A percentile compares a stretch with the other conserved stretches of the same genome.
Evolutionary conservation across 768 basidiomycete species (phyloP).

Genomic region (Leccinum disarticulatum): DNA sequence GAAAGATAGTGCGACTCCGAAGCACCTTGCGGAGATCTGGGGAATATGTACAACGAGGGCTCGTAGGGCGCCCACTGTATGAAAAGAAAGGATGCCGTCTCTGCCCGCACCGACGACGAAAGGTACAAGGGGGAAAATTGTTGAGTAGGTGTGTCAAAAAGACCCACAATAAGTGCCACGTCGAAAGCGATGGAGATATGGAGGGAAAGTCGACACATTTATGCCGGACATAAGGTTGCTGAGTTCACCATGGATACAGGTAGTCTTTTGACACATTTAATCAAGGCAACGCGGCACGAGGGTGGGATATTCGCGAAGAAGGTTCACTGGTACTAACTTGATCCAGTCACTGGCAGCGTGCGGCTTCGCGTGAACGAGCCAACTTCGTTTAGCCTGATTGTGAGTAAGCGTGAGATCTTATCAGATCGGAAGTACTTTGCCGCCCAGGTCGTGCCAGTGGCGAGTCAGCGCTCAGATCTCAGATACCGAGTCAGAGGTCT

Average conservation of each 20-base stretch:
- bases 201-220: slow-evolving; percentile 4
- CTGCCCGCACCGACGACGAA: slow-evolving; percentile 13
- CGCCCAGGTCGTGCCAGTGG: not conserved
- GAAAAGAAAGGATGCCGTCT: slow-evolving; percentile 26
- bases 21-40: not conserved
- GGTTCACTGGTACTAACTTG: slow-evolving; percentile 2
- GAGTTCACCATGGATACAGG: slow-evolving; percentile 25
- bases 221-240: slow-evolving; percentile 11
- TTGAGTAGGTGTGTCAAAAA: slow-evolving; percentile 3
- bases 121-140: not conserved
- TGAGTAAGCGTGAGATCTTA: not conserved
- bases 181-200: slow-evolving; percentile 10
- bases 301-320: slow-evolving; percentile 3
- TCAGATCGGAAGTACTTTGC: slow-evolving; percentile 1
- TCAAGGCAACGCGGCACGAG: not conserved
- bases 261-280: not conserved
- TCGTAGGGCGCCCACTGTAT: not conserved
- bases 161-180: not conserved
- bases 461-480: too few species aligned
- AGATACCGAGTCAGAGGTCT: not conserved
- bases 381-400: not conserved
- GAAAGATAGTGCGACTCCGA: slow-evolving; percentile 8
- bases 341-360: not conserved
- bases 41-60: not conserved
- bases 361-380: not conserved